Conservation (phyloP, 148 eudicot species). For the Nepenthes gracilis region DNA sequence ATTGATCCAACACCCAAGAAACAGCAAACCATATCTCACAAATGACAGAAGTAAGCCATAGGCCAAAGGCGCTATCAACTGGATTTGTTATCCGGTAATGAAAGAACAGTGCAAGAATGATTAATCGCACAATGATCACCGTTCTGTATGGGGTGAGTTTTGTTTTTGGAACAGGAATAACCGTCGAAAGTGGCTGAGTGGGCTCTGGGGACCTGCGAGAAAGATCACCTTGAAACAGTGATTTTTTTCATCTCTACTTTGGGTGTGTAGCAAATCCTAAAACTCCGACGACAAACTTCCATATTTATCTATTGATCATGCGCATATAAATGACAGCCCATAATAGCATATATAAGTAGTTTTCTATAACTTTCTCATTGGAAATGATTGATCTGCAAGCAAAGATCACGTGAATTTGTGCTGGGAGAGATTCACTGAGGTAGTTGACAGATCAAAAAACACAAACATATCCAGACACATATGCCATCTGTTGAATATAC, state of each 20-base stretch:
- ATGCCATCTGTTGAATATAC: no score
- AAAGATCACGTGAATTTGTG: no score
- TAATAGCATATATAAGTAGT: no score
- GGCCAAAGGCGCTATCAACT: conserved; percentile 80
- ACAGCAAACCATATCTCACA: conserved; percentile 99
- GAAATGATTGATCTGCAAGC: no score
- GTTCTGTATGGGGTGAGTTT: conserved; percentile 71
- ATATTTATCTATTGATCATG: neutral
- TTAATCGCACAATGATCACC: conserved; percentile 68
- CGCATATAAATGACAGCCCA: no score
- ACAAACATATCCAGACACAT: no score
- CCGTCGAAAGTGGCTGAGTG: conserved; percentile 57
- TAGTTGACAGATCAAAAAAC: no score
- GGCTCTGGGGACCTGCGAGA: conserved; percentile 43
- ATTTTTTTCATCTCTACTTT: neutral
- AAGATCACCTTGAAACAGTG: neutral
- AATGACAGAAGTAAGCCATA: conserved; percentile 97
- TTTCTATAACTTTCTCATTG: no score
- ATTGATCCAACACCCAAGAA: conserved; percentile 98
- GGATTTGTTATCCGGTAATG: conserved; percentile 92
- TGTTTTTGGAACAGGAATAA: conserved; percentile 60
- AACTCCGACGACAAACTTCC: neutral
- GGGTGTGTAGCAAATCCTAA: neutral
- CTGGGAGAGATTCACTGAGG: no score
- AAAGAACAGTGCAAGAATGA: conserved; percentile 77